These are phyloP conservation scores for Recurvomyces mirabilis DNA, from an alignment of 495 filamentous ascomycete species.

Conservation along the genomic window DNA sequence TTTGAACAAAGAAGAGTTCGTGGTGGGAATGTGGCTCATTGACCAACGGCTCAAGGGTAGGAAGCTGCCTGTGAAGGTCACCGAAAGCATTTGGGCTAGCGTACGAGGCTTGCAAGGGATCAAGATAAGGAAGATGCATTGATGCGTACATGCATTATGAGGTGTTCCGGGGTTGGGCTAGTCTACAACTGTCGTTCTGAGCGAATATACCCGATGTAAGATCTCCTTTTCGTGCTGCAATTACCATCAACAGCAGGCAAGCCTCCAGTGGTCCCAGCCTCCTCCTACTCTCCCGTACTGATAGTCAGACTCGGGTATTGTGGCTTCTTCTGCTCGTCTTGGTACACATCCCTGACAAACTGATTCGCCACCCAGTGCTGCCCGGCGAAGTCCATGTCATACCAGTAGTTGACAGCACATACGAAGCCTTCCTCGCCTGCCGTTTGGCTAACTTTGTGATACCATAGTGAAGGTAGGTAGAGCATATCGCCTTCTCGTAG, in stretches of 20 bases:
- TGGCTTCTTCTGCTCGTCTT: neutral
- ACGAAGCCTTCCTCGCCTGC: constrained; percentile 53
- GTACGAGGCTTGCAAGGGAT: constrained; percentile 50
- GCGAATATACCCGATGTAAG: constrained; percentile 1
- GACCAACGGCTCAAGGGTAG: constrained; percentile 80
- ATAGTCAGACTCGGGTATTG: constrained; percentile 6
- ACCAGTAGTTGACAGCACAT: constrained; percentile 73
- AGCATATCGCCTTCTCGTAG: constrained; percentile 63
- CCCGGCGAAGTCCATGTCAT: constrained; percentile 30
- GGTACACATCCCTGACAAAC: constrained; percentile 14
- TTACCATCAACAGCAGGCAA: no score
- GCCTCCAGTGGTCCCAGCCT: no score
- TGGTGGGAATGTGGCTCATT: constrained; percentile 91
- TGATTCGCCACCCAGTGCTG: constrained; percentile 18
- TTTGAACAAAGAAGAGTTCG: constrained; percentile 71
- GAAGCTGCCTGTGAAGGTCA: constrained; percentile 70
- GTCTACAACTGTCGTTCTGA: no score
- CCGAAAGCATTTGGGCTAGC: constrained; percentile 78
- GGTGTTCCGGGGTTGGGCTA: no score
- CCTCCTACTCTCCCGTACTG: neutral
- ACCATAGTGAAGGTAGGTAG: constrained; percentile 62
- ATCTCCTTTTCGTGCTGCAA: no score
- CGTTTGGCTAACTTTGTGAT: constrained; percentile 61
- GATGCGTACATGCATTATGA: no score
- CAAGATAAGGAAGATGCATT: constrained; percentile 13